Conservation (phyloP, 257 asterid genomes). For the Primulina eburnea region DNA sequence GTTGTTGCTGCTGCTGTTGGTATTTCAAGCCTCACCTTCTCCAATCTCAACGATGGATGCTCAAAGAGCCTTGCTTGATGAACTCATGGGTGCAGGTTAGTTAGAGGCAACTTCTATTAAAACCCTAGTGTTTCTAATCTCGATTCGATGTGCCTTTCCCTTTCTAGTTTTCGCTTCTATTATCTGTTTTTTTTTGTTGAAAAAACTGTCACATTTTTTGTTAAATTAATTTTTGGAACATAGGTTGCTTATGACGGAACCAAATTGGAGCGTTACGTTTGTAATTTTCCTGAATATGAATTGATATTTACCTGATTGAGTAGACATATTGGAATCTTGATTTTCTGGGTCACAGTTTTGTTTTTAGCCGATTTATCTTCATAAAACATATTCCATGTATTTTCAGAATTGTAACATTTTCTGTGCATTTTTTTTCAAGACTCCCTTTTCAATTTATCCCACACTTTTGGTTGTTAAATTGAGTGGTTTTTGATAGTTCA, state of each 20-base stretch:
- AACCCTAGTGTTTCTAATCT: conserved; percentile 25
- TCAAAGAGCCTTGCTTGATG: conserved; percentile 91
- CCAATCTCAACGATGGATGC: conserved; percentile 60
- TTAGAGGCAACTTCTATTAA: conserved; percentile 24
- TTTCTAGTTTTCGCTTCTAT: not conserved
- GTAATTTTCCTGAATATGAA: not conserved
- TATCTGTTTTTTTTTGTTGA: not conserved
- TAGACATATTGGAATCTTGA: not conserved
- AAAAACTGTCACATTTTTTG: not conserved
- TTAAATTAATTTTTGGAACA: conserved; percentile 11
- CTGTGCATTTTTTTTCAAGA: not conserved
- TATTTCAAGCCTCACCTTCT: conserved; percentile 15
- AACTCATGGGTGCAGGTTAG: conserved; percentile 94
- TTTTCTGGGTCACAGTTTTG: not conserved
- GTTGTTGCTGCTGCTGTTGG: not conserved
- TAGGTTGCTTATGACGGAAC: conserved; percentile 14
- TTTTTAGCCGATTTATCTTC: not conserved
- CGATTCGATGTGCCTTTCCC: conserved; percentile 2
- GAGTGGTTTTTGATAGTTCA: not conserved
- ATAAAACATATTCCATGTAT: not conserved
- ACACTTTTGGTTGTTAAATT: not conserved
- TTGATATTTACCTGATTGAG: conserved; percentile 1
- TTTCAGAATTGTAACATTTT: not conserved
- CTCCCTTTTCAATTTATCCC: not conserved
- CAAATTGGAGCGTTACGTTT: conserved; percentile 9